These are phyloP conservation scores for Lachnellula arida DNA, from an alignment of 2,329 filamentous ascomycete genomes.

Conservation along the genomic window DNA sequence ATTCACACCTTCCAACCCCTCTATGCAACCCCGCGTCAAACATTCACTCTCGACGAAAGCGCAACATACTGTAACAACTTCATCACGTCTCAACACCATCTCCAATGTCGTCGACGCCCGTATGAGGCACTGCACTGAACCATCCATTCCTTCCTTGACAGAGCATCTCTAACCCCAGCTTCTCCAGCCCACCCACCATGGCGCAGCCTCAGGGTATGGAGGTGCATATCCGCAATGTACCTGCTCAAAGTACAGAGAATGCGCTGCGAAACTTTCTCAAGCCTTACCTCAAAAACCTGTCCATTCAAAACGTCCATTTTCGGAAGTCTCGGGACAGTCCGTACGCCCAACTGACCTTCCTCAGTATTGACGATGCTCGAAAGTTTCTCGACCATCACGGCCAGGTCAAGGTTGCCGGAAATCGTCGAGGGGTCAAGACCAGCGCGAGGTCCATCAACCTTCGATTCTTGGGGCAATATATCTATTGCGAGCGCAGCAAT, in stretches of 20 bases:
- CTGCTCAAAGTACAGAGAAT: slow-evolving; percentile 3
- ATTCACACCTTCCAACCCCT: too few species aligned
- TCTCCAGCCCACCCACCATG: background rate
- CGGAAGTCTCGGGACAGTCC: slow-evolving; percentile 38
- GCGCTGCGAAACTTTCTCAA: slow-evolving; percentile 9
- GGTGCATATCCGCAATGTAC: slow-evolving; percentile 4
- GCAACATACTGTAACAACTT: too few species aligned
- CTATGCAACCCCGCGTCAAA: too few species aligned
- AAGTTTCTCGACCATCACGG: slow-evolving; percentile 38
- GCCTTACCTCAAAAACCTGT: slow-evolving; percentile 23
- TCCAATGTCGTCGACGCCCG: too few species aligned
- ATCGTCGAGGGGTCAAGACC: background rate
- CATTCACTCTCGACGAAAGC: too few species aligned
- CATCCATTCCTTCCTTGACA: too few species aligned
- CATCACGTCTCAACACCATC: too few species aligned
- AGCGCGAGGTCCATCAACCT: slow-evolving; percentile 2
- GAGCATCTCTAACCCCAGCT: too few species aligned
- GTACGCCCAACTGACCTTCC: slow-evolving; percentile 44
- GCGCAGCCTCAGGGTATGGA: slow-evolving; percentile 1
- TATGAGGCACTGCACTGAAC: too few species aligned
- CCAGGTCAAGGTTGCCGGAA: slow-evolving; percentile 18
- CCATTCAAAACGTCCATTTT: slow-evolving; percentile 39
- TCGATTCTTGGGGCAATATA: slow-evolving; percentile 14
- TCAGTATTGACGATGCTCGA: slow-evolving; percentile 35
- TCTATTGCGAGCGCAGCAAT: slow-evolving; percentile 24